Evolutionary conservation across 352 stramenopile species (phyloP).

Genomic region (Detonula confervacea): DNA sequence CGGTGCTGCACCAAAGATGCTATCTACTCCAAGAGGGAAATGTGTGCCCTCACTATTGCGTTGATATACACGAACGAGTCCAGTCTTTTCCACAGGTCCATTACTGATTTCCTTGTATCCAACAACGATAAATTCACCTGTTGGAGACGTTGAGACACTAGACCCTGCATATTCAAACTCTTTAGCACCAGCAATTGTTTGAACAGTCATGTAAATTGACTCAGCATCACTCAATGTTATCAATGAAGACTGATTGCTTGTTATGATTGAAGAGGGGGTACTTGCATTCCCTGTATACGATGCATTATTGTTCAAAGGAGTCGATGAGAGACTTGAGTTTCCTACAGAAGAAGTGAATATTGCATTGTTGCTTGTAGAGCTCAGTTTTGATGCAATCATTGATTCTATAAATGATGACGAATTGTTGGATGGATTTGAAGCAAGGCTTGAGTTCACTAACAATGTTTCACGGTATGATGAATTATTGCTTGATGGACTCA

Average conservation of each 20-base stretch:
- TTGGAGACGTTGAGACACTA: constrained; percentile 34
- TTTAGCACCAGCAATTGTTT: constrained; percentile 27
- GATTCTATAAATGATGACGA: too few relatives aligned
- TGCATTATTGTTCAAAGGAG: too few relatives aligned
- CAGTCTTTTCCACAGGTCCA: constrained; percentile 15
- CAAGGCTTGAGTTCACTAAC: neutral
- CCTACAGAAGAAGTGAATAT: too few relatives aligned
- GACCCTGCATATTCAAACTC: constrained; percentile 42
- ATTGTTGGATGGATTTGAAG: neutral
- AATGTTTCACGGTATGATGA: neutral
- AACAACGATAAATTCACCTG: constrained; percentile 46
- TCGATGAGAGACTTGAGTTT: too few relatives aligned
- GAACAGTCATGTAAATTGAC: constrained; percentile 29
- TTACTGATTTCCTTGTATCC: constrained; percentile 45
- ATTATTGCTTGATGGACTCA: constrained; percentile 19
- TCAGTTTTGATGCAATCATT: too few relatives aligned
- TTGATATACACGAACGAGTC: constrained; percentile 50
- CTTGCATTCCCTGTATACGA: too few relatives aligned
- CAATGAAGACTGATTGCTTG: neutral
- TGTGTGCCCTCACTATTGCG: constrained; percentile 16
- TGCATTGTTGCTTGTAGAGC: too few relatives aligned
- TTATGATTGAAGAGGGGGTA: neutral
- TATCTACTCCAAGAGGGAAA: constrained; percentile 35
- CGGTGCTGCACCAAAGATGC: constrained; percentile 42
- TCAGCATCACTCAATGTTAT: neutral